Conservation (phyloP, 345 rosid genomes). For the Gossypium turneri region DNA sequence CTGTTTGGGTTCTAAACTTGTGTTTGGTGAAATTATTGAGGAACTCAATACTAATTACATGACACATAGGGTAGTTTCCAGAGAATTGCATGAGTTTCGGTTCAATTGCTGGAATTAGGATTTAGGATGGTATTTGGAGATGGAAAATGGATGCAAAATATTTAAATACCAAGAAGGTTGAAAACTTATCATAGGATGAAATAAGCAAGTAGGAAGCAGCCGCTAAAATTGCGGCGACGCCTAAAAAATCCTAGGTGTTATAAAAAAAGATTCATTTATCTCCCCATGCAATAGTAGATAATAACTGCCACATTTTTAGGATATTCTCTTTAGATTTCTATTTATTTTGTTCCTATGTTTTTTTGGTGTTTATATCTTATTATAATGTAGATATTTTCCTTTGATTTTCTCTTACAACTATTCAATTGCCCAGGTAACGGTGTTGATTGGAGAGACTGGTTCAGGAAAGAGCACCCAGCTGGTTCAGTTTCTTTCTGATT, state of each 20-base stretch:
- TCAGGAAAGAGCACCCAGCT: slow-evolving; percentile 95
- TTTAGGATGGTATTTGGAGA: neutral
- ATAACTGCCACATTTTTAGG: neutral
- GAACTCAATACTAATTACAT: neutral
- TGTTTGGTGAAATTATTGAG: neutral
- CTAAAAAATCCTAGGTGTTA: slow-evolving; percentile 4
- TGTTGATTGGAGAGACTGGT: slow-evolving; percentile 92
- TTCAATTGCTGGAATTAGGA: too few species aligned
- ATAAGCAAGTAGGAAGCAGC: neutral
- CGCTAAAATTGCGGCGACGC: neutral
- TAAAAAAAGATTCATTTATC: neutral
- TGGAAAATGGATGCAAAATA: neutral
- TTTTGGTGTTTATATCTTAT: neutral
- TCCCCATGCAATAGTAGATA: neutral
- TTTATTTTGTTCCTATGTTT: neutral
- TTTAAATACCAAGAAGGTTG: neutral
- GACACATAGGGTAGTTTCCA: too few species aligned
- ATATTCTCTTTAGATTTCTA: neutral
- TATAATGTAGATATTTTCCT: neutral
- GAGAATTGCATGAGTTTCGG: too few species aligned
- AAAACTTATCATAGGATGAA: neutral
- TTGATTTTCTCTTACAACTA: slow-evolving; percentile 11
- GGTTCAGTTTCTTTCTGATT: slow-evolving; percentile 88
- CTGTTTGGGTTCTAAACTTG: neutral
- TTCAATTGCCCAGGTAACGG: slow-evolving; percentile 46